phyloP scores from a whole-genome alignment of 108 stramenopile genomes.

The Cyclotella choctawhatcheeana region DNA sequence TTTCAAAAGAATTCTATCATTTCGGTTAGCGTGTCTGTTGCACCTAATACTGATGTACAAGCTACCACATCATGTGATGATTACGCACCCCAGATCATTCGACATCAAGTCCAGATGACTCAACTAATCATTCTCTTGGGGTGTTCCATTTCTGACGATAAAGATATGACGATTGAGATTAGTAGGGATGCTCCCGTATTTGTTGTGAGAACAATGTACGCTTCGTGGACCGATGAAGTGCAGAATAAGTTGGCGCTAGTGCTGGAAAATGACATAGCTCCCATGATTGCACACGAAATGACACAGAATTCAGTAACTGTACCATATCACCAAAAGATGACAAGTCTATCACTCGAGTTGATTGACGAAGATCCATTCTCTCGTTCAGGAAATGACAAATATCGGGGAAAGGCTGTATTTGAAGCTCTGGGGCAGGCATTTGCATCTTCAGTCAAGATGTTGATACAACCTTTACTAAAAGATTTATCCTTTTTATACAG shows the following conservation, averaged over 20 bases:
- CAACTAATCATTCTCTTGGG: constrained; percentile 35
- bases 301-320: not conserved
- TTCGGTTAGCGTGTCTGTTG: no score
- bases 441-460: constrained; percentile 22
- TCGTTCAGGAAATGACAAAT: not conserved
- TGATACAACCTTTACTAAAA: constrained; percentile 18
- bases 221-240: not conserved
- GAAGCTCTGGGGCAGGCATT: constrained; percentile 28
- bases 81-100: not conserved
- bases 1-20: no score
- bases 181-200: constrained; percentile 2
- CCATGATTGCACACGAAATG: constrained; percentile 3
- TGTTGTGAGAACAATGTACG: constrained; percentile 23
- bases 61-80: constrained; percentile 12
- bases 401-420: constrained; percentile 15
- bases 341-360: constrained; percentile 26
- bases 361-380: constrained; percentile 45
- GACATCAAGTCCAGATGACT: constrained; percentile 16
- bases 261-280: constrained; percentile 21
- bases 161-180: constrained; percentile 17
- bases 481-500: constrained; percentile 43
- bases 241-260: constrained; percentile 7
- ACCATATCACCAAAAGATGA: constrained; percentile 6
- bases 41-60: not conserved
- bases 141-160: constrained; percentile 15